Evolutionary conservation across 345 rosid genomes (phyloP).

Genomic region (Eucalyptus regnans): DNA sequence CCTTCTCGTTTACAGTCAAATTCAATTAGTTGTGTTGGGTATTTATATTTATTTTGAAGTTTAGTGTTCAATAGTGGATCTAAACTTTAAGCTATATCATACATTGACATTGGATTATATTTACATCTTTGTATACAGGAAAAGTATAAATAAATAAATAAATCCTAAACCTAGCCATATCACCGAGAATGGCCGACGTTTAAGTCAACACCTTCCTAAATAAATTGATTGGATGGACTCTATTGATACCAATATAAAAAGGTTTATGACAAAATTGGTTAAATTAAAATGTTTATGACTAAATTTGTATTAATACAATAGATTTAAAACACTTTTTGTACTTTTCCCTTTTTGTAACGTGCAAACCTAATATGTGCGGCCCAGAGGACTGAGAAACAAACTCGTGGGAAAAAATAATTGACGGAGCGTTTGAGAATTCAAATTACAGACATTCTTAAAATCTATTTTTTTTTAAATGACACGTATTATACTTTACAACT

Average conservation of each 20-base stretch:
- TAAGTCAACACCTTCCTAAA: too few relatives aligned
- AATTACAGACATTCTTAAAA: not conserved
- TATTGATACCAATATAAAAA: rapidly evolving
- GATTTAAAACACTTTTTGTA: too few relatives aligned
- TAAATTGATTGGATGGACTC: rapidly evolving
- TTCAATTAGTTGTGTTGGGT: not conserved
- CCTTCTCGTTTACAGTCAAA: not conserved
- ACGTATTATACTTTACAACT: not conserved
- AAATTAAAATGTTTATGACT: too few relatives aligned
- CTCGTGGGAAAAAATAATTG: not conserved
- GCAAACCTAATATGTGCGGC: not conserved
- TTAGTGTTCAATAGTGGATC: not conserved
- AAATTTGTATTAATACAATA: too few relatives aligned
- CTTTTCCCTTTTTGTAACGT: not conserved
- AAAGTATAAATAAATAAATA: too few relatives aligned
- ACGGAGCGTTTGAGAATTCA: not conserved
- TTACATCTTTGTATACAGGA: too few relatives aligned
- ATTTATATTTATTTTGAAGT: not conserved
- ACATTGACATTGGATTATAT: not conserved
- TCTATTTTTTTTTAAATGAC: not conserved
- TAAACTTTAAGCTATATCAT: not conserved
- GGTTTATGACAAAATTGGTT: rapidly evolving
- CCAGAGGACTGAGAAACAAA: not conserved
- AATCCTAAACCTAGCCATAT: too few relatives aligned
- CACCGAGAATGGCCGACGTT: too few relatives aligned